A percentile compares a stretch with the other conserved stretches of the same genome.
Conservation (phyloP, 108 stramenopile species). For the Pseudonitzschia delicatissima region DNA sequence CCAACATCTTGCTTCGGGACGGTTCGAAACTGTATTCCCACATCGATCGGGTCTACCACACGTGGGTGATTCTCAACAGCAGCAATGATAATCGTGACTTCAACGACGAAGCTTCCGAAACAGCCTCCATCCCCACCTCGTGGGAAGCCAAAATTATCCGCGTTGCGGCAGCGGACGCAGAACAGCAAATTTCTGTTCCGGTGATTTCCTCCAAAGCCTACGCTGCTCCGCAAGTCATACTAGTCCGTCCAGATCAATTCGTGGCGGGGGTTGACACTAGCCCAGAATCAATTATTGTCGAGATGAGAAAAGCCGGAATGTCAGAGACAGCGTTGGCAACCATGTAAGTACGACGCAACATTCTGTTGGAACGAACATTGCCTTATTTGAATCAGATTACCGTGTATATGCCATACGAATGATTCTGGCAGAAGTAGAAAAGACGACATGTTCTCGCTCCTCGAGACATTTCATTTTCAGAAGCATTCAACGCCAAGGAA, state of each 20-base stretch:
- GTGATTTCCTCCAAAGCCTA: background rate
- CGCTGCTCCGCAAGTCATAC: background rate
- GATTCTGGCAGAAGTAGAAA: too few relatives aligned
- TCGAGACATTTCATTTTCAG: too few relatives aligned
- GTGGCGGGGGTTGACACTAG: background rate
- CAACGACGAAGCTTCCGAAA: too few relatives aligned
- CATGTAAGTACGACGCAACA: background rate
- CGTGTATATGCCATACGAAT: too few relatives aligned
- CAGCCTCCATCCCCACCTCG: background rate
- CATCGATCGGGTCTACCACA: background rate
- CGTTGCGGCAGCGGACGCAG: background rate
- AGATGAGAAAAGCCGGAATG: background rate
- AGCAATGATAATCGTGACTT: too few relatives aligned
- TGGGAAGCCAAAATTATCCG: background rate
- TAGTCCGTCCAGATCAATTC: background rate
- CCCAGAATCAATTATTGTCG: background rate
- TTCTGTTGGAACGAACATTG: too few relatives aligned
- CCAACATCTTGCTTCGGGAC: background rate
- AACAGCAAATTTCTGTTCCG: background rate
- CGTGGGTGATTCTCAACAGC: background rate
- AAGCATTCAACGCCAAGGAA: too few relatives aligned
- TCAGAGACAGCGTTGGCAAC: background rate
- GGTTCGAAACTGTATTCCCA: background rate
- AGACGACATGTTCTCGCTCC: too few relatives aligned
- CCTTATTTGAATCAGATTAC: too few relatives aligned